Evolutionary conservation across 2,329 filamentous ascomycete species (phyloP).

Genomic region (Lecanicillium sp.): DNA sequence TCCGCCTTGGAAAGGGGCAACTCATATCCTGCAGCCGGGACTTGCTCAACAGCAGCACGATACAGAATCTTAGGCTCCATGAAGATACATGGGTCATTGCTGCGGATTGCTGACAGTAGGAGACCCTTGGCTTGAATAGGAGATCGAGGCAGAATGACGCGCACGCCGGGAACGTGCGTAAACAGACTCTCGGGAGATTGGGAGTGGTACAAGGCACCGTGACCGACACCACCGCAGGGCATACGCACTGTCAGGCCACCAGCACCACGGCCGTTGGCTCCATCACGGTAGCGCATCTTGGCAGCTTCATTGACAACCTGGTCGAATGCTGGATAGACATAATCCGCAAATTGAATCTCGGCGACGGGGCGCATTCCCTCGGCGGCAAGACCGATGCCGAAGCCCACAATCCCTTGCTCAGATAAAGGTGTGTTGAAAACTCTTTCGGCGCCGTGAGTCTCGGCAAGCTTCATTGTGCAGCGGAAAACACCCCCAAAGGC

Average conservation of each 20-base stretch:
- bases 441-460: slow-evolving; percentile 76
- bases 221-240: slow-evolving; percentile 83
- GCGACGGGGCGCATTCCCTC: slow-evolving; percentile 90
- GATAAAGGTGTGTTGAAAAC: slow-evolving; percentile 95
- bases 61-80: slow-evolving; percentile 94
- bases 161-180: slow-evolving; percentile 76
- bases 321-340: slow-evolving; percentile 87
- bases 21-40: slow-evolving; percentile 72
- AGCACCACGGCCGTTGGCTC: slow-evolving; percentile 46
- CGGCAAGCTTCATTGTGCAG: slow-evolving; percentile 83
- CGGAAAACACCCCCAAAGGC: slow-evolving; percentile 95
- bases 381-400: slow-evolving; percentile 81
- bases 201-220: slow-evolving; percentile 81
- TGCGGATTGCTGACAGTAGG: slow-evolving; percentile 64
- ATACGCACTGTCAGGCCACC: slow-evolving; percentile 83
- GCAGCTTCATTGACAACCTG: slow-evolving; percentile 91
- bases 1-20: slow-evolving; percentile 82
- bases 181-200: slow-evolving; percentile 87
- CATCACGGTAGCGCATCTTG: slow-evolving; percentile 75
- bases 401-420: slow-evolving; percentile 91
- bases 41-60: slow-evolving; percentile 83
- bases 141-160: slow-evolving; percentile 78
- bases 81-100: slow-evolving; percentile 84
- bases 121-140: slow-evolving; percentile 85
- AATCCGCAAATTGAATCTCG: slow-evolving; percentile 94